phyloP scores from a whole-genome alignment of 2,329 filamentous ascomycete species.

The Fusarium setosum region DNA sequence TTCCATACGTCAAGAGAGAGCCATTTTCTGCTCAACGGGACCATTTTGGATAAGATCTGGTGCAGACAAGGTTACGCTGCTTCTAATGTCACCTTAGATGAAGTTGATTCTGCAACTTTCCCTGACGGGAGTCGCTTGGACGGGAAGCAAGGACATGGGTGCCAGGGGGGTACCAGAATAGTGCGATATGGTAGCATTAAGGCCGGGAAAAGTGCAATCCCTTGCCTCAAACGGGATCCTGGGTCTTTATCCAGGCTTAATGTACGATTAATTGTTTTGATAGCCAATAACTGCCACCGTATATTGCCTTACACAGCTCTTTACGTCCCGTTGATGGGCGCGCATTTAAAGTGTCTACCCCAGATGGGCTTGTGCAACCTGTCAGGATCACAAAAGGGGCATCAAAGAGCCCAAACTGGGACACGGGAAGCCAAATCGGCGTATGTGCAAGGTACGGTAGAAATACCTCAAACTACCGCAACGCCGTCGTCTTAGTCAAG shows the following conservation, averaged over 20 bases:
- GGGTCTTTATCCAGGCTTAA: neutral
- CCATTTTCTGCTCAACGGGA: too few relatives aligned
- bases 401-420: slow-evolving; percentile 17
- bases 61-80: too few relatives aligned
- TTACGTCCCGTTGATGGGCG: neutral
- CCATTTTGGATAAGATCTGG: too few relatives aligned
- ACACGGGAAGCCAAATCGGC: neutral
- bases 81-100: neutral
- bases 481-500: neutral
- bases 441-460: neutral
- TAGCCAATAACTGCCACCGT: neutral
- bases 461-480: neutral
- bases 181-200: slow-evolving; percentile 18
- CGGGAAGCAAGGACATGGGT: slow-evolving; percentile 43
- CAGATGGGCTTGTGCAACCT: slow-evolving; percentile 8
- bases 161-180: slow-evolving; percentile 17
- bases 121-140: slow-evolving; percentile 7
- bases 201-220: slow-evolving; percentile 15
- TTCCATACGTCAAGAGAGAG: too few relatives aligned
- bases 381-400: slow-evolving; percentile 4
- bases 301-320: slow-evolving; percentile 11
- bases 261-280: neutral
- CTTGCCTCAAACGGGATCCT: slow-evolving; percentile 18
- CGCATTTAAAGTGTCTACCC: neutral
- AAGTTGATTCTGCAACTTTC: neutral